Conservation (phyloP, 805 yeast species). For the Kluyveromyces nonfermentans region DNA sequence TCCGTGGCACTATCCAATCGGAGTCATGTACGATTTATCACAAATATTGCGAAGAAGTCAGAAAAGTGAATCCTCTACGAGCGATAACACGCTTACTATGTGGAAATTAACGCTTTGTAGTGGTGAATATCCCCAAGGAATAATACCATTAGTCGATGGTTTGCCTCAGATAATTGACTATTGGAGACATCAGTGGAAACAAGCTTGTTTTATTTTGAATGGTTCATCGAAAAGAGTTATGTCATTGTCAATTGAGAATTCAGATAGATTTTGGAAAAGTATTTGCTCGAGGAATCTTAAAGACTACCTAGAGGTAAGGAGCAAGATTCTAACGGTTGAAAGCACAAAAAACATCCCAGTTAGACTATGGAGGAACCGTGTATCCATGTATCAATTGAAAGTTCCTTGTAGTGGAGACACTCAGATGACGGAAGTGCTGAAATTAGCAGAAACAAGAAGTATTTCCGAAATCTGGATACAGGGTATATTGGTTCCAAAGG, state of each 20-base stretch:
- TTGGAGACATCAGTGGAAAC: conserved; percentile 77
- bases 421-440: background rate
- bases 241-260: conserved; percentile 57
- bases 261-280: conserved; percentile 49
- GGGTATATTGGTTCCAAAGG: conserved; percentile 43
- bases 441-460: background rate
- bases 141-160: conserved; percentile 37
- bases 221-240: conserved; percentile 78
- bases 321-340: conserved; percentile 11
- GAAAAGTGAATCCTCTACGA: background rate
- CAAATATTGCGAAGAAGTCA: conserved; percentile 30
- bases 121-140: conserved; percentile 35
- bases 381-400: conserved; percentile 14
- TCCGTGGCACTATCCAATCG: conserved; percentile 72
- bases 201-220: conserved; percentile 62
- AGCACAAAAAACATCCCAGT: conserved; percentile 4
- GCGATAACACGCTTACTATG: conserved; percentile 17
- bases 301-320: conserved; percentile 15
- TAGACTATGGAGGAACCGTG: conserved; percentile 12
- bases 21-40: conserved; percentile 51
- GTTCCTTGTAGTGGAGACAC: conserved; percentile 17
- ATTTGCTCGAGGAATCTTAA: conserved; percentile 26
- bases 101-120: conserved; percentile 42
- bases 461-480: conserved; percentile 29
- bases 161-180: conserved; percentile 29